phyloP scores from a whole-genome alignment of 345 rosid species.

The Psidium friedrichsthalianum region DNA sequence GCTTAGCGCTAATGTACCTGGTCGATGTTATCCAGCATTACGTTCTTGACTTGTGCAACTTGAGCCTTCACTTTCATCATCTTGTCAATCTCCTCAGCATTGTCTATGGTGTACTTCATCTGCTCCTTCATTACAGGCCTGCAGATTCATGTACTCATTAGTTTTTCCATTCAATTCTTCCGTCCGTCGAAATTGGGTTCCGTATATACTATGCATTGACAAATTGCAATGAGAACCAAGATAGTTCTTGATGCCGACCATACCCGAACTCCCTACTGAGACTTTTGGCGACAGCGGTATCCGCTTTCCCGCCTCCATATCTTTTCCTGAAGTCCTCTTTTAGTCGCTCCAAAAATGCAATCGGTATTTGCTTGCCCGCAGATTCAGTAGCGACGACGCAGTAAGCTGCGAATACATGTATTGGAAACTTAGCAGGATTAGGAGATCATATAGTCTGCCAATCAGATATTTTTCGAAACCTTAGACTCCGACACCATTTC shows the following conservation, averaged over 20 bases:
- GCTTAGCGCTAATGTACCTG: constrained; percentile 1
- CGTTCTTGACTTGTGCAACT: background rate
- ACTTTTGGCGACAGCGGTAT: background rate
- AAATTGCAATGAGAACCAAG: background rate
- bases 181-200: background rate
- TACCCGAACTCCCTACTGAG: constrained; percentile 10
- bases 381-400: constrained; percentile 6
- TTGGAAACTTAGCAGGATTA: background rate
- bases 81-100: constrained; percentile 2
- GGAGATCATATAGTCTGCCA: background rate
- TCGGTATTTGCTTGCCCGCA: background rate
- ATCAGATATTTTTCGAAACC: background rate
- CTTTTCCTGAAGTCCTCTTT: constrained; percentile 3
- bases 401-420: background rate
- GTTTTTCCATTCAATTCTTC: background rate
- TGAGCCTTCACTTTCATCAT: constrained; percentile 4
- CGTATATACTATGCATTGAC: background rate
- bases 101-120: constrained; percentile 2
- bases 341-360: background rate
- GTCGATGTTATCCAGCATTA: constrained; percentile 3
- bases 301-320: background rate
- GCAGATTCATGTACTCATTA: background rate
- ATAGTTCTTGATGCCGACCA: background rate
- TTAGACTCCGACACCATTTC: background rate
- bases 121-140: constrained; percentile 8